Evolutionary conservation across 257 asterid species (phyloP).

Genomic region (Solanum pennellii): DNA sequence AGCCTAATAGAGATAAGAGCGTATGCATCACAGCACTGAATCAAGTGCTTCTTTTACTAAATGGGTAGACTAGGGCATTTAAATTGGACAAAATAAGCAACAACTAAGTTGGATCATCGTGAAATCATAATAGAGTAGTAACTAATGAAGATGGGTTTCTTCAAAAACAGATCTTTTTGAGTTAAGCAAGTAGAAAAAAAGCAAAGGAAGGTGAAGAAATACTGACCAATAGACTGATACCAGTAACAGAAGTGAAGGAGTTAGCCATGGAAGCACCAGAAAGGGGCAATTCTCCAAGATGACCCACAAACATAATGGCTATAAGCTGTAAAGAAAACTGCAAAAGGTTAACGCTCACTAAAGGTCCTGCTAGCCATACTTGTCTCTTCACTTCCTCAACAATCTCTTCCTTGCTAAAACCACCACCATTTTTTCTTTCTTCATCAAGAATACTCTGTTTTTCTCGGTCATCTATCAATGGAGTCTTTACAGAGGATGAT

Average conservation of each 20-base stretch:
- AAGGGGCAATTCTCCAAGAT: conserved; percentile 59
- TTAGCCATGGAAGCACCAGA: conserved; percentile 83
- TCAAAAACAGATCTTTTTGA: neutral
- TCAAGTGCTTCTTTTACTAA: neutral
- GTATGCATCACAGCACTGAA: neutral
- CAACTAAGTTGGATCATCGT: neutral
- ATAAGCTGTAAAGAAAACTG: conserved; percentile 60
- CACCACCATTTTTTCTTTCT: neutral
- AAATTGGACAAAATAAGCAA: neutral
- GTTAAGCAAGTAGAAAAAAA: neutral
- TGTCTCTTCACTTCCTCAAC: conserved; percentile 56
- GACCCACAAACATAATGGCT: conserved; percentile 83
- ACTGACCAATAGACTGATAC: conserved; percentile 59
- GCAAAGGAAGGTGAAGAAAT: neutral
- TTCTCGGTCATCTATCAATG: neutral
- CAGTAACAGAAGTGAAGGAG: conserved; percentile 83
- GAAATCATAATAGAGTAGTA: neutral
- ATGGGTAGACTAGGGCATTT: neutral
- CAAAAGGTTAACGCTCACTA: conserved; percentile 40
- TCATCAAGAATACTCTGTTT: neutral
- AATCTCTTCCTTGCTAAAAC: conserved; percentile 16
- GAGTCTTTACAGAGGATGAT: neutral
- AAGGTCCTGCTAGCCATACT: conserved; percentile 76
- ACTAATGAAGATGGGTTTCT: neutral
- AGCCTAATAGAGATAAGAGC: neutral